phyloP scores from a whole-genome alignment of 768 basidiomycete species.

The Tulasnella sp. region DNA sequence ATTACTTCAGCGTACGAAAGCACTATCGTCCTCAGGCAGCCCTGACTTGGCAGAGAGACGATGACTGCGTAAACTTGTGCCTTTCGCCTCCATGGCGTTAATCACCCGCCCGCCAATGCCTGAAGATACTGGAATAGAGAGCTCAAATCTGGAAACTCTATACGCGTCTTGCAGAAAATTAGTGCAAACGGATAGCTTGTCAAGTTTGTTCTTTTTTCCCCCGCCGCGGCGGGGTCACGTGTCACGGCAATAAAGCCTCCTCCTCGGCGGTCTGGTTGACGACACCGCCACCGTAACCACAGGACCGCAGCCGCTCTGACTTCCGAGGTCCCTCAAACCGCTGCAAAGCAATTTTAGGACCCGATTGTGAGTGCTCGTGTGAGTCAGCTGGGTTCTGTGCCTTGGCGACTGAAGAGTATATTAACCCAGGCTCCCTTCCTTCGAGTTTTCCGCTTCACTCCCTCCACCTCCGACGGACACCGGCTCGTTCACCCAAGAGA shows the following conservation, averaged over 20 bases:
- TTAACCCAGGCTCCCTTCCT: background rate
- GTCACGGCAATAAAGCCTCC: background rate
- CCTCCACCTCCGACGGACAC: background rate
- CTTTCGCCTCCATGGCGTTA: too few species aligned
- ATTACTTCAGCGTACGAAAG: too few species aligned
- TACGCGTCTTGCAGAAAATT: too few species aligned
- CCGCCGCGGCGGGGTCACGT: background rate
- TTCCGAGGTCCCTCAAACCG: background rate
- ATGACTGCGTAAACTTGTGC: too few species aligned
- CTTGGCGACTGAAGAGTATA: background rate
- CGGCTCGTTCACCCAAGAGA: background rate
- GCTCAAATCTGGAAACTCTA: too few species aligned
- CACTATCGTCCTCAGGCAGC: too few species aligned
- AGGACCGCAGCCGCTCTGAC: too few species aligned
- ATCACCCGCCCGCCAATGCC: too few species aligned
- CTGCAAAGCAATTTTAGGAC: constrained; percentile 6
- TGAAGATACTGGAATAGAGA: too few species aligned
- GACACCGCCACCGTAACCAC: background rate
- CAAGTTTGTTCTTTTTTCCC: too few species aligned
- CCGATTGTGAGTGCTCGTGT: background rate
- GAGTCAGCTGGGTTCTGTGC: background rate
- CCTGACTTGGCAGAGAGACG: too few species aligned
- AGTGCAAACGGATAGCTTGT: too few species aligned
- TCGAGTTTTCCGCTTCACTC: background rate
- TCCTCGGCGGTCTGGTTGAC: background rate